These are phyloP conservation scores for Aspergillus bertholletiae DNA, from an alignment of 495 filamentous ascomycete genomes.

Conservation along the genomic window DNA sequence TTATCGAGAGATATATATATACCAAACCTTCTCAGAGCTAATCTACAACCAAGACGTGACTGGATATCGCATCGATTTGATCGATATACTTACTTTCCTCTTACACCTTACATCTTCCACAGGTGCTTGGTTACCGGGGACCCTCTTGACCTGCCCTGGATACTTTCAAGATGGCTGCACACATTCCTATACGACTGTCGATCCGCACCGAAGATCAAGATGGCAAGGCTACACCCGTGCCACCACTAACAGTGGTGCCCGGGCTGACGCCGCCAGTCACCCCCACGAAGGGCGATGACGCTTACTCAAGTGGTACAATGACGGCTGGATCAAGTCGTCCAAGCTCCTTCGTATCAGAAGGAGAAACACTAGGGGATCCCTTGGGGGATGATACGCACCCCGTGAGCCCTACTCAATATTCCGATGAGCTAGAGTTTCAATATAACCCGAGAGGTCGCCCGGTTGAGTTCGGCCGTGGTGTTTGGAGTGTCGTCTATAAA, in stretches of 20 bases:
- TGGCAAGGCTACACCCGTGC: conserved; percentile 10
- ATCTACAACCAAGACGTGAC: too few species aligned
- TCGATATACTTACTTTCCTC: too few species aligned
- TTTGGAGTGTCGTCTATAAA: conserved; percentile 61
- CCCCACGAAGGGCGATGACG: conserved; percentile 25
- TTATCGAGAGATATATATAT: too few species aligned
- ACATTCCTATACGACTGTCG: conserved; percentile 27
- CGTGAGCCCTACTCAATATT: conserved; percentile 22
- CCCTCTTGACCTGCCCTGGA: background rate
- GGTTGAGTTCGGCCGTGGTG: conserved; percentile 52
- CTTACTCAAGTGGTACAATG: conserved; percentile 9
- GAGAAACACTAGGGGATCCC: background rate
- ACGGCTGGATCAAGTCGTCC: background rate
- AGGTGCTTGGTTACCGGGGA: background rate
- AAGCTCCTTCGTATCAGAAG: conserved; percentile 8
- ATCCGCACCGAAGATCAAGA: conserved; percentile 21
- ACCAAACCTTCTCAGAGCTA: too few species aligned
- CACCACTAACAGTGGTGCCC: conserved; percentile 9
- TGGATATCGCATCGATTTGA: too few species aligned
- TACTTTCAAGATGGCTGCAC: background rate
- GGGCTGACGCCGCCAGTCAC: conserved; percentile 39
- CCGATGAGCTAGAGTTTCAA: conserved; percentile 34
- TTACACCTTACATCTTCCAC: background rate
- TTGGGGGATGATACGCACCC: background rate
- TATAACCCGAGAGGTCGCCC: conserved; percentile 22